phyloP scores from a whole-genome alignment of 2,329 filamentous ascomycete species.

The Calonectria pauciramosa region DNA sequence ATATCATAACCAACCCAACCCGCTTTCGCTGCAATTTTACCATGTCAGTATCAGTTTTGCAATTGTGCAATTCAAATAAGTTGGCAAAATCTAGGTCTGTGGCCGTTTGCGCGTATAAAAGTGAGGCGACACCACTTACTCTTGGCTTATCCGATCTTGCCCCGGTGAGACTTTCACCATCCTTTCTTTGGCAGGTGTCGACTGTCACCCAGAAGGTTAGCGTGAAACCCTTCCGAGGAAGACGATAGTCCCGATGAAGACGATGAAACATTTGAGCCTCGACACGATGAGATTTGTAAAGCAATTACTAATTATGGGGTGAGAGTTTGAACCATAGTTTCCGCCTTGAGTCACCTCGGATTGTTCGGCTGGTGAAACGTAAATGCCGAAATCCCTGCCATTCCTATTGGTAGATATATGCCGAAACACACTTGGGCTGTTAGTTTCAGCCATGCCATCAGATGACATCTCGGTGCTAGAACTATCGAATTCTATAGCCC shows the following conservation, averaged over 20 bases:
- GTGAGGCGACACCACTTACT: not conserved
- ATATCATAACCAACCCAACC: no score
- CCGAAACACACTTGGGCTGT: not conserved
- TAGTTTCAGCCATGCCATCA: not conserved
- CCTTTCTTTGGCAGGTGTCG: not conserved
- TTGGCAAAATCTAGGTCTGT: not conserved
- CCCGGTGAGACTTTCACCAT: not conserved
- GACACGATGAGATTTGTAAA: not conserved
- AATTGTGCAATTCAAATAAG: not conserved
- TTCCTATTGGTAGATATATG: not conserved
- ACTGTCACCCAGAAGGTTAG: no score
- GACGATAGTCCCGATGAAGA: no score
- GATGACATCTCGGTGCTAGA: no score
- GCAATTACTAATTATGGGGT: not conserved
- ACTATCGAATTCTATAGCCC: no score
- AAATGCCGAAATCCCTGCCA: not conserved
- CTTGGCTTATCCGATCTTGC: not conserved
- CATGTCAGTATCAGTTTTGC: not conserved
- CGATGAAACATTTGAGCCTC: not conserved
- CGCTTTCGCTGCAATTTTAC: not conserved
- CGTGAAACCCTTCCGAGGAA: no score
- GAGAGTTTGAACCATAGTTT: not conserved
- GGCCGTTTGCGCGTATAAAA: no score
- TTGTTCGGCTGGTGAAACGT: not conserved
- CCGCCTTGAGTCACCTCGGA: not conserved